Percentiles rank a stretch among this genome's conserved stretches.
These are phyloP conservation scores for Filobasidium uniguttulatum DNA, from an alignment of 1,284 basidiomycete species.

Conservation along the genomic window DNA sequence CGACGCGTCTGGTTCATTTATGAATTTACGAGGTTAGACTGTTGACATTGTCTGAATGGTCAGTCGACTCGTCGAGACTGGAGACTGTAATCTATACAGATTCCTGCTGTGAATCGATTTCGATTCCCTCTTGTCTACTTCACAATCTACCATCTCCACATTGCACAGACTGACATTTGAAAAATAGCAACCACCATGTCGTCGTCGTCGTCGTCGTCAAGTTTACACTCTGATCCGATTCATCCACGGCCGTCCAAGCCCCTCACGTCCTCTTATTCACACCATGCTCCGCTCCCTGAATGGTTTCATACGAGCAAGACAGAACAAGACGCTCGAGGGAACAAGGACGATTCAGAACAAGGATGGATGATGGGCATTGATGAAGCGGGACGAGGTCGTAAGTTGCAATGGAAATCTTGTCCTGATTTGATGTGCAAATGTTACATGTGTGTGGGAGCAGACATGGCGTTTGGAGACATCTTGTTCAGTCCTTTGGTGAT, in stretches of 20 bases:
- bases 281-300: slow-evolving; percentile 64
- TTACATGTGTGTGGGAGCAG: background rate
- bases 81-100: too few species aligned
- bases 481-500: too few species aligned
- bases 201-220: too few species aligned
- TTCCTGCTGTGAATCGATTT: too few species aligned
- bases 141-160: background rate
- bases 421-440: background rate
- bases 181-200: too few species aligned
- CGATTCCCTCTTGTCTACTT: background rate
- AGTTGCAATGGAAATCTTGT: slow-evolving; percentile 14
- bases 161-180: too few species aligned
- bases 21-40: too few species aligned
- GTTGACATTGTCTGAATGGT: too few species aligned
- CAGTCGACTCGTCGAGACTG: too few species aligned
- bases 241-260: slow-evolving; percentile 45
- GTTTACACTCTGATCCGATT: slow-evolving; percentile 35
- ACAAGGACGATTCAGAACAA: slow-evolving; percentile 20
- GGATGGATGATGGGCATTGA: slow-evolving; percentile 76
- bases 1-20: too few species aligned
- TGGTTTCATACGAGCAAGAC: slow-evolving; percentile 9
- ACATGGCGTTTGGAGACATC: background rate
- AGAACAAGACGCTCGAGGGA: slow-evolving; percentile 25
- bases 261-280: slow-evolving; percentile 60
- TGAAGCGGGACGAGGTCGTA: slow-evolving; percentile 81